Conservation (phyloP, 2,329 filamentous ascomycete genomes). For the Phoma sp. region DNA sequence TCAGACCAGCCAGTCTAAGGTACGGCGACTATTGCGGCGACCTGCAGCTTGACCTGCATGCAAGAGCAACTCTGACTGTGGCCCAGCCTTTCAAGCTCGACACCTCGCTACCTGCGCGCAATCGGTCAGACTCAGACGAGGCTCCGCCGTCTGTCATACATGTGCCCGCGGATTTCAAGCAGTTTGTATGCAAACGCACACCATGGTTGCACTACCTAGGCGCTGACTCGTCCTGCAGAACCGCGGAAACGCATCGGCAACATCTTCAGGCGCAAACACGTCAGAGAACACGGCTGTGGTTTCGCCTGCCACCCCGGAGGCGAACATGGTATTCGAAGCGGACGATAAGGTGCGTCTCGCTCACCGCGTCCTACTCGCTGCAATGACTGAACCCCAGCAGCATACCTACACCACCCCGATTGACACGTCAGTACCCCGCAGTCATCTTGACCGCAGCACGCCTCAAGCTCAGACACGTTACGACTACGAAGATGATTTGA, state of each 20-base stretch:
- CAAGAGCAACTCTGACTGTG: slow-evolving; percentile 6
- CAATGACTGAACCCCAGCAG: slow-evolving; percentile 40
- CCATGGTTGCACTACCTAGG: slow-evolving; percentile 37
- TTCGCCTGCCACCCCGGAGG: slow-evolving; percentile 47
- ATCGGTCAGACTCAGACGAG: slow-evolving; percentile 67
- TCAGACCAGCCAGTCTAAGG: slow-evolving; percentile 40
- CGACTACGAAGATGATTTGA: slow-evolving; percentile 68
- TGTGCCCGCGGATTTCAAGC: slow-evolving; percentile 80
- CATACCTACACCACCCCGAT: slow-evolving; percentile 71
- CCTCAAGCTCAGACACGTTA: slow-evolving; percentile 83
- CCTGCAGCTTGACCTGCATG: slow-evolving; percentile 3
- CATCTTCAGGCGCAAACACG: slow-evolving; percentile 37
- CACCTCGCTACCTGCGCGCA: slow-evolving; percentile 49
- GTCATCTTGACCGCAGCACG: slow-evolving; percentile 67
- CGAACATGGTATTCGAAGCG: slow-evolving; percentile 45
- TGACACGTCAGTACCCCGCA: slow-evolving; percentile 69
- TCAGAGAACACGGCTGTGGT: slow-evolving; percentile 47
- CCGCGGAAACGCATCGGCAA: slow-evolving; percentile 35
- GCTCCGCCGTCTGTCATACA: slow-evolving; percentile 91
- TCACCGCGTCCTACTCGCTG: slow-evolving; percentile 26
- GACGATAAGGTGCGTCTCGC: slow-evolving; percentile 45
- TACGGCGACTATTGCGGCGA: slow-evolving; percentile 21
- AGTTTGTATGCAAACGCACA: slow-evolving; percentile 65
- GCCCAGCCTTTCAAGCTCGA: slow-evolving; percentile 53
- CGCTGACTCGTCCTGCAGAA: slow-evolving; percentile 40